Base-by-base conservation (phyloP, 2,329 filamentous ascomycete genomes). In the Fusarium piperis region DNA sequence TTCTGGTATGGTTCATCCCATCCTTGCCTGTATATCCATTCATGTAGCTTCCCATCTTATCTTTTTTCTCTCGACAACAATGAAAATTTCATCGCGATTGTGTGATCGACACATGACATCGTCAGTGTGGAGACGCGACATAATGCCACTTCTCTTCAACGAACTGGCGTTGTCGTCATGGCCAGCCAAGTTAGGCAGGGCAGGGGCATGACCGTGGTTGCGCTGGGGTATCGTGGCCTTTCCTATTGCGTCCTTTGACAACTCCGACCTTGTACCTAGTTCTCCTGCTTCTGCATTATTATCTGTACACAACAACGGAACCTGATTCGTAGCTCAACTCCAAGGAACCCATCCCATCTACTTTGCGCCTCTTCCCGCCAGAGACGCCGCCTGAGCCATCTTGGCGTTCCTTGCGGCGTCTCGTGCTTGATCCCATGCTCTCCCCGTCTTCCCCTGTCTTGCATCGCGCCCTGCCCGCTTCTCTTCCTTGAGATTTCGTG, bases 401-500 rank as follows among this genome's bases (percentile, higher is more conserved):
- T 89, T 86, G 53, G 87, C 85, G 78, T 90, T 89, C 72, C 84
- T 83, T 18, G 85, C 85, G 75, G 87, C 84, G 59, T 82, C 81
- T 57, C 81, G 75, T 39, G 74, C 74, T 71, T 81, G 79, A 78
- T 91, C 89, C 88, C 89, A 89, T 36, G 86, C 85, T 65, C 88
- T 84, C n/a, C 87, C 85, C 46, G 84, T 85, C 23, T 85, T 87
- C 13, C 86, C 87, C 32, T 84, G 80, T 67, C 84, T 83, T 16
- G 83, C 84, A 35, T 90, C 90, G 68, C 87, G 86, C 71, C 88
- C 86, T 12, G 87, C 87, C 73, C 84, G 89, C 78, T 89, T 90
- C 77, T 89, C 89, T 67, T 91, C 89, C 78, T 90, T 87, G 39
- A 97, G 85, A 39, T 92, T 92, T 78, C 89, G 91, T 48, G 93